phyloP scores from a whole-genome alignment of 1,139 yeast species.

The Komagataea norvegica region DNA sequence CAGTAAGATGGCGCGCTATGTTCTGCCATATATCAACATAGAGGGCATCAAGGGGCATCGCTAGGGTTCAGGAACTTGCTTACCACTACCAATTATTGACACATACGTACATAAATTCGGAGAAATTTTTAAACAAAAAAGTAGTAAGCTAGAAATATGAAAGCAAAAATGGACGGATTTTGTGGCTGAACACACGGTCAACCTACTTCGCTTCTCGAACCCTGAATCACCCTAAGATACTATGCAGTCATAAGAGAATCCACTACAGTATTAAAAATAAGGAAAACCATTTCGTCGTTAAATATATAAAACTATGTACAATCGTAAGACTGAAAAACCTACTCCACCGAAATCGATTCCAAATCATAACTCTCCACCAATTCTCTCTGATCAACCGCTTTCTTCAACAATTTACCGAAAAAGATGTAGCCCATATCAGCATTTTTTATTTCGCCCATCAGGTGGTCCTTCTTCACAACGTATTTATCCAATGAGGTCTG shows the following conservation, averaged over 20 bases:
- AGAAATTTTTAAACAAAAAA: too few species aligned
- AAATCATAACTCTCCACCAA: constrained; percentile 48
- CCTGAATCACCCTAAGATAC: too few species aligned
- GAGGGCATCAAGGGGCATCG: constrained; percentile 12
- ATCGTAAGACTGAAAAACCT: constrained; percentile 27
- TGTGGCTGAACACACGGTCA: too few species aligned
- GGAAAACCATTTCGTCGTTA: neutral
- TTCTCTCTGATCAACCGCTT: constrained; percentile 43
- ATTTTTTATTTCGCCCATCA: constrained; percentile 49
- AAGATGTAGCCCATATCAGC: constrained; percentile 57
- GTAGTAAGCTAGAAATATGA: too few species aligned
- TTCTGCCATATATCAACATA: constrained; percentile 20
- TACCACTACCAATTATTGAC: too few species aligned
- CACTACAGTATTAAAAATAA: too few species aligned
- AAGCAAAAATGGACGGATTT: too few species aligned
- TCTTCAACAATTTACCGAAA: constrained; percentile 50
- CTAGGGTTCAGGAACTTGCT: too few species aligned
- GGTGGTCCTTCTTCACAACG: constrained; percentile 52
- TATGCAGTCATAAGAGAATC: too few species aligned
- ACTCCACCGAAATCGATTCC: constrained; percentile 46
- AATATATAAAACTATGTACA: constrained; percentile 3
- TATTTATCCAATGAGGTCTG: constrained; percentile 66
- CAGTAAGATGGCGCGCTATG: constrained; percentile 5
- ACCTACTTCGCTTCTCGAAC: too few species aligned
- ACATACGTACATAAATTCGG: too few species aligned